These are phyloP conservation scores for Tilletia setariae DNA, from an alignment of 1,284 basidiomycete genomes.

Conservation along the genomic window DNA sequence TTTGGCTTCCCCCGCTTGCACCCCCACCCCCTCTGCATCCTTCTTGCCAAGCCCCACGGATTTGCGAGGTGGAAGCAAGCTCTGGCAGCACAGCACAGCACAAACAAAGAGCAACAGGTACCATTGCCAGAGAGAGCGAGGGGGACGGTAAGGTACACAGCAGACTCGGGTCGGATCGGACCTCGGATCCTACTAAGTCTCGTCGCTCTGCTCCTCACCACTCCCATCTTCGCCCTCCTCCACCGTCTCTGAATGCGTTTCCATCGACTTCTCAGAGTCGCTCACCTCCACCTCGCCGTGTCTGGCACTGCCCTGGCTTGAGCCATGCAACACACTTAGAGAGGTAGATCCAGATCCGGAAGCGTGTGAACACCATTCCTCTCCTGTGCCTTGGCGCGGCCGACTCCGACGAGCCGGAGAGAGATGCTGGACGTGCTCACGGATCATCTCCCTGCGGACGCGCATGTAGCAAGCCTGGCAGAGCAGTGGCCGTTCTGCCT, in stretches of 20 bases:
- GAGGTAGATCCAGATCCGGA: neutral
- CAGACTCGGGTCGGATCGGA: neutral
- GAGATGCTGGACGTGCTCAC: too few species aligned
- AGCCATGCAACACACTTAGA: too few species aligned
- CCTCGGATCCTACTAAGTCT: neutral
- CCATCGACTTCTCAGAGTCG: neutral
- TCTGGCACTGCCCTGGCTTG: neutral
- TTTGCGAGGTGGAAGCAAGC: too few species aligned
- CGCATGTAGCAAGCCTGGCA: constrained; percentile 10
- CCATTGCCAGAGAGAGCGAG: neutral
- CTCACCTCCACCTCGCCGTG: neutral
- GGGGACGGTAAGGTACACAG: neutral
- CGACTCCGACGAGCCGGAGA: too few species aligned
- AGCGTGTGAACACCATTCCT: too few species aligned
- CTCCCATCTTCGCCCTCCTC: too few species aligned
- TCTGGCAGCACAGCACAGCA: too few species aligned
- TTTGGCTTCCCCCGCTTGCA: neutral
- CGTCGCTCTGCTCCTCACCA: neutral
- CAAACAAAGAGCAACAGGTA: too few species aligned
- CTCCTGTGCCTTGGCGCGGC: too few species aligned
- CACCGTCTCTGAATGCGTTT: neutral
- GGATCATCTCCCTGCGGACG: neutral
- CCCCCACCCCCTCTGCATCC: neutral
- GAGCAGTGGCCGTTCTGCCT: neutral
- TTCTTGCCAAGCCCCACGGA: too few species aligned